Evolutionary conservation across 805 yeast genomes (phyloP).

Genomic region (Barnettozyma sp.): DNA sequence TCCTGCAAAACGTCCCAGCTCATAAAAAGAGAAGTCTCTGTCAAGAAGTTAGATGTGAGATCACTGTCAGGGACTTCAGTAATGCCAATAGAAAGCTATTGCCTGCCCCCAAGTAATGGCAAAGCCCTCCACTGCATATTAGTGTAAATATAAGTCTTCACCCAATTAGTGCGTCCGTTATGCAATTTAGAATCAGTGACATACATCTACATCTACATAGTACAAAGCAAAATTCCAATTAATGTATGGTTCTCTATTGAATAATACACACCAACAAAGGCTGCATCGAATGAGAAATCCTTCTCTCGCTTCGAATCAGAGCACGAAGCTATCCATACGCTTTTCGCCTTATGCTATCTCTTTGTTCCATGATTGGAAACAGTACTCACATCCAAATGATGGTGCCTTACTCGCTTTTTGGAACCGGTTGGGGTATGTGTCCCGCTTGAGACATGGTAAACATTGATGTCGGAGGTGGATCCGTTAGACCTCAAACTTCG

Average conservation of each 20-base stretch:
- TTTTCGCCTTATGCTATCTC: no score
- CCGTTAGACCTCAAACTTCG: constrained; percentile 6
- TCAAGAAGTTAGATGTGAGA: constrained; percentile 69
- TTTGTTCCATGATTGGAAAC: constrained; percentile 10
- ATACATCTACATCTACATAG: no score
- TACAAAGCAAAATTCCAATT: no score
- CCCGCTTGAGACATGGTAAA: constrained; percentile 3
- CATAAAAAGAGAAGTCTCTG: constrained; percentile 59
- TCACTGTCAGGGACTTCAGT: constrained; percentile 74
- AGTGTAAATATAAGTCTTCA: no score
- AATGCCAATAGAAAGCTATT: constrained; percentile 24
- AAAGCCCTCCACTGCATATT: not conserved
- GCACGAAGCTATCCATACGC: no score
- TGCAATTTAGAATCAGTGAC: no score
- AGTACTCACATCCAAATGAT: constrained; percentile 22
- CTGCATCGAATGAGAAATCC: no score
- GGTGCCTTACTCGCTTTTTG: constrained; percentile 17
- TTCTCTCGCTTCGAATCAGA: no score
- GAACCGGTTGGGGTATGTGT: constrained; percentile 4
- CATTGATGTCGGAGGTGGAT: constrained; percentile 4
- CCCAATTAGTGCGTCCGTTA: no score
- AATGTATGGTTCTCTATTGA: no score
- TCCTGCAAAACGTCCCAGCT: constrained; percentile 62
- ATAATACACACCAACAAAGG: no score
- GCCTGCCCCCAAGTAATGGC: constrained; percentile 8